phyloP scores from a whole-genome alignment of 1,139 yeast genomes.

The Hansenula sp. region DNA sequence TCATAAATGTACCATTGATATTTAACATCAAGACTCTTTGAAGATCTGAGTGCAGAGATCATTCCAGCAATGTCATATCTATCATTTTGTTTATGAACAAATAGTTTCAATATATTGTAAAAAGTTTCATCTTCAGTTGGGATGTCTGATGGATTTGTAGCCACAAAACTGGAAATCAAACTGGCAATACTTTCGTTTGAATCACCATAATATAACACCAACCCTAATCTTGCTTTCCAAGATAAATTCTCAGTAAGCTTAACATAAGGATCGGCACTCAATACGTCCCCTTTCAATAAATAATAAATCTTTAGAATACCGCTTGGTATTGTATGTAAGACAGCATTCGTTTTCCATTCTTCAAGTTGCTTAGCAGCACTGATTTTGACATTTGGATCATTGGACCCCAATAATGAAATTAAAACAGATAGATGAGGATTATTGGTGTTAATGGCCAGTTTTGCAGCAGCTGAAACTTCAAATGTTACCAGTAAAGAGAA shows the following conservation, averaged over 20 bases:
- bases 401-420: conserved; percentile 68
- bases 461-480: conserved; percentile 57
- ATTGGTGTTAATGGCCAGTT: conserved; percentile 49
- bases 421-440: conserved; percentile 68
- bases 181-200: conserved; percentile 34
- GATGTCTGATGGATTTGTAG: conserved; percentile 16
- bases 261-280: conserved; percentile 23
- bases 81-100: conserved; percentile 31
- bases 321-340: conserved; percentile 42
- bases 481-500: conserved; percentile 53
- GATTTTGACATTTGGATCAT: conserved; percentile 49
- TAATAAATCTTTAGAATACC: conserved; percentile 56
- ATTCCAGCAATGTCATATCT: conserved; percentile 14
- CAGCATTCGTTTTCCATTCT: conserved; percentile 53
- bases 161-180: conserved; percentile 29
- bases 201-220: conserved; percentile 59
- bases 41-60: conserved; percentile 18
- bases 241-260: conserved; percentile 44
- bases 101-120: conserved; percentile 38
- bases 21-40: conserved; percentile 28
- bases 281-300: conserved; percentile 56
- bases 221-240: conserved; percentile 63
- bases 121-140: conserved; percentile 25
- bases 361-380: conserved; percentile 59
- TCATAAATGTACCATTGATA: conserved; percentile 55